Base-by-base conservation (phyloP, 306 rosid species). In the Sesbania bispinosa region DNA sequence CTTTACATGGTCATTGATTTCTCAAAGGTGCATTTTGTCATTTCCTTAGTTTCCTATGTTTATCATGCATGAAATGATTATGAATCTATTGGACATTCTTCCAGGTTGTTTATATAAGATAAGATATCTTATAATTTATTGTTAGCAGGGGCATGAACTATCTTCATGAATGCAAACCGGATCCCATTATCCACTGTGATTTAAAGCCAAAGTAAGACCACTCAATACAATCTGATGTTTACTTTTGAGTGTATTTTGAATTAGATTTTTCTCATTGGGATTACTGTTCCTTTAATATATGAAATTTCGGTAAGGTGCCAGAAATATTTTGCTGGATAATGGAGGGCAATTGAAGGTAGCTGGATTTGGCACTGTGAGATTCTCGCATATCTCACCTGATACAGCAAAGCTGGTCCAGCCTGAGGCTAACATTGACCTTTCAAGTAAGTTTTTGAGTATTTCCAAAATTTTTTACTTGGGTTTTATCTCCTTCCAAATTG, bases 91-190 rank as follows among this genome's bases (percentile, higher is more conserved):
- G 57, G 43, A 26, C 15, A 48, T 60, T 75, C 67, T 69, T 62
- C 57, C 10, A 50, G 68, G 52, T 77, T 71, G 54, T 74, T 79
- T 71, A 45, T 66, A n/a, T 51, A 18, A 67, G 77, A 60, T 78
- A 63, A 77, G 77, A 60, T 78, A 63, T 78, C 63, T 50, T 69
- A 52, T 74, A 42, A 23, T 71, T 81, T 83, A 58, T 79, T 83
- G 53, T 80, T 78, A 46, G 65, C 96, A 95, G 99, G 97, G 99
- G 97, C 81, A 82, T 89, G 96, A 95, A 95, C 83, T 95, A 92
- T 85, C 97, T 95, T 67, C 99, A 95, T 51, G 97, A 95, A 83
- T 92, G 97, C 81, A 95, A 95, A 79, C 99, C 99, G 42, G 97
- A 92, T 67, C 99, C 99, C 11, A 58, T 95, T 67, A 82, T 92